phyloP scores from a whole-genome alignment of 495 filamentous ascomycete species.

The Penicillium pulvis region DNA sequence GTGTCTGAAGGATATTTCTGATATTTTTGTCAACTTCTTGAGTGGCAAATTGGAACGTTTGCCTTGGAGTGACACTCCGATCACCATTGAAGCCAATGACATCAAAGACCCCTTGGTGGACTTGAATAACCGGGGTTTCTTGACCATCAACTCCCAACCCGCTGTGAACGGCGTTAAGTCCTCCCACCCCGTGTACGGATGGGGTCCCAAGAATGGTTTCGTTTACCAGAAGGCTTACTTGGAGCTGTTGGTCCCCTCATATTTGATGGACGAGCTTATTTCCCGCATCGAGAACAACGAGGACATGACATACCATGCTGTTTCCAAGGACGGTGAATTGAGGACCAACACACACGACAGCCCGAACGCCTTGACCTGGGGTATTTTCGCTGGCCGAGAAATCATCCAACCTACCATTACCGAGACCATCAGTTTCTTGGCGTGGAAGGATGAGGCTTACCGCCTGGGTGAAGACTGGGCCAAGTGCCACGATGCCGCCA shows the following conservation, averaged over 20 bases:
- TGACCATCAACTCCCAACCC: constrained; percentile 98
- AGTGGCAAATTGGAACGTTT: constrained; percentile 76
- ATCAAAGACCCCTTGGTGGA: constrained; percentile 76
- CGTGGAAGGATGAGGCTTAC: constrained; percentile 99
- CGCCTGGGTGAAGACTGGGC: constrained; percentile 92
- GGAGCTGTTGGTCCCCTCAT: constrained; percentile 82
- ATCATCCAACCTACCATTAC: constrained; percentile 99
- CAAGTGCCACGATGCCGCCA: constrained; percentile 77
- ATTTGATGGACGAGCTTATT: constrained; percentile 76
- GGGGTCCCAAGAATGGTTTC: constrained; percentile 93
- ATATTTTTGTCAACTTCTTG: constrained; percentile 83
- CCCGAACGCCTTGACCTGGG: constrained; percentile 98
- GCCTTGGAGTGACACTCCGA: constrained; percentile 92
- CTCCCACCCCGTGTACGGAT: constrained; percentile 82
- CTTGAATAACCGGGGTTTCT: constrained; percentile 81
- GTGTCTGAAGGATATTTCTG: constrained; percentile 74
- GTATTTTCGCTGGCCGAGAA: constrained; percentile 97
- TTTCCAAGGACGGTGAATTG: constrained; percentile 77
- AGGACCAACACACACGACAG: constrained; percentile 81
- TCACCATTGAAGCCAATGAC: constrained; percentile 75
- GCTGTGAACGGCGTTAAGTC: constrained; percentile 92
- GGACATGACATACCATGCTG: constrained; percentile 90
- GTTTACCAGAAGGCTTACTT: constrained; percentile 99
- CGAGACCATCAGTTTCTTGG: constrained; percentile 95
- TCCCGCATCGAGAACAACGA: constrained; percentile 75